These are phyloP conservation scores for Amanita exitialis DNA, from an alignment of 768 basidiomycete species.

Conservation along the genomic window DNA sequence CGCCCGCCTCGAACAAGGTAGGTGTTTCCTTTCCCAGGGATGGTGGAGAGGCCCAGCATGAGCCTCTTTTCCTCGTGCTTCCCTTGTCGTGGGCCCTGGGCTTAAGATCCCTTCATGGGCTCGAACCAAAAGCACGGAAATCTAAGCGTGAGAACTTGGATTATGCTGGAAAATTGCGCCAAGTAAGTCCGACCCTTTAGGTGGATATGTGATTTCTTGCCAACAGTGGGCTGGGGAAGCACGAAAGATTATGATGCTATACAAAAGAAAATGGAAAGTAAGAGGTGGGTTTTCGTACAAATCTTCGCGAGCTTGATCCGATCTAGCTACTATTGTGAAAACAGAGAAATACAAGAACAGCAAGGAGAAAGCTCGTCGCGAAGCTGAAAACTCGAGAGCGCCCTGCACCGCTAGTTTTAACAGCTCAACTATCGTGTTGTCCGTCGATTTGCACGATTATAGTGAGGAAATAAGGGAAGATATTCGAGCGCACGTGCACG, in stretches of 20 bases:
- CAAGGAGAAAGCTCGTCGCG: constrained; percentile 72
- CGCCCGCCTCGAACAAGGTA: too few relatives aligned
- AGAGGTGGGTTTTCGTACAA: constrained; percentile 40
- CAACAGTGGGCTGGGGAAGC: too few relatives aligned
- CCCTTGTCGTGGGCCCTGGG: too few relatives aligned
- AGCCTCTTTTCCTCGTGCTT: too few relatives aligned
- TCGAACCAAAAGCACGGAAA: too few relatives aligned
- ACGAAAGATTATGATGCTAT: constrained; percentile 67
- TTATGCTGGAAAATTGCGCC: too few relatives aligned
- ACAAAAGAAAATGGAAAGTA: constrained; percentile 81
- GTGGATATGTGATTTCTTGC: too few relatives aligned
- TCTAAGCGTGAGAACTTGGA: too few relatives aligned
- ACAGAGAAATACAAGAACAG: constrained; percentile 52
- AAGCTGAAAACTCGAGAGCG: constrained; percentile 68
- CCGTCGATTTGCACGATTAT: constrained; percentile 1
- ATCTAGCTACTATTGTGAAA: constrained; percentile 52
- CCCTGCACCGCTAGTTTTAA: constrained; percentile 64
- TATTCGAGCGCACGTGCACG: constrained; percentile 67
- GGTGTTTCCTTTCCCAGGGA: too few relatives aligned
- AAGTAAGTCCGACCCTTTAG: too few relatives aligned
- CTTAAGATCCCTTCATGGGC: too few relatives aligned
- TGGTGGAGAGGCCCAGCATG: too few relatives aligned
- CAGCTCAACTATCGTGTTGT: background rate
- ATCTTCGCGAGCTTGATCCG: background rate
- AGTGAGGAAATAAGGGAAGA: constrained; percentile 87